Evolutionary conservation across 768 basidiomycete genomes (phyloP).

Genomic region (Auricularia sp.): DNA sequence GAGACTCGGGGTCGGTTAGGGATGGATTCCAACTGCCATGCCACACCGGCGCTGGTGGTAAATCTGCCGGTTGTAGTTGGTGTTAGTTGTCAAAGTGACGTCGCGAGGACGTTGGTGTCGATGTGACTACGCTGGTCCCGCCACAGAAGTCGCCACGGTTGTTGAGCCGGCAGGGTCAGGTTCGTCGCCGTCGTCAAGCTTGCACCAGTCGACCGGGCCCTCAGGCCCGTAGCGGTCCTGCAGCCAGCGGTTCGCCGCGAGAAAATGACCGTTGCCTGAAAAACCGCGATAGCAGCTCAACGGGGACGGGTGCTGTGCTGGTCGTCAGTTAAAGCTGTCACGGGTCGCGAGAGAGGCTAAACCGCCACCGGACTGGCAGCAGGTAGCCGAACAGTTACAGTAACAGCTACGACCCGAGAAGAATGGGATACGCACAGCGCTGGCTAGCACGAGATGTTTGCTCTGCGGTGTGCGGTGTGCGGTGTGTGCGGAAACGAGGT

Average conservation of each 20-base stretch:
- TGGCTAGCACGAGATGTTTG: conserved; percentile 72
- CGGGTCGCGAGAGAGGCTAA: background rate
- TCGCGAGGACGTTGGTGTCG: too few relatives aligned
- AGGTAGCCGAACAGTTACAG: background rate
- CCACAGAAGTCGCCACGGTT: background rate
- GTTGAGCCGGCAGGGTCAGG: background rate
- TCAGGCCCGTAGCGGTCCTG: conserved; percentile 63
- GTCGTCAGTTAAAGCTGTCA: conserved; percentile 21
- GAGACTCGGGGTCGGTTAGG: too few relatives aligned
- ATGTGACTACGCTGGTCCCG: too few relatives aligned
- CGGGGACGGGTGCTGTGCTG: conserved; percentile 75
- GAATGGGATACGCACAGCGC: conserved; percentile 43
- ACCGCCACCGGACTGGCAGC: background rate
- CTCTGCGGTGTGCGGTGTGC: conserved; percentile 27
- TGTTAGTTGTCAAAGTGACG: too few relatives aligned
- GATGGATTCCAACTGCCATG: too few relatives aligned
- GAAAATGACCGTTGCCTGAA: conserved; percentile 84
- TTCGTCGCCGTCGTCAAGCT: conserved; percentile 18
- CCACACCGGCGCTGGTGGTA: too few relatives aligned
- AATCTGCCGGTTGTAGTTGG: too few relatives aligned
- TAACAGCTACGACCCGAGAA: background rate
- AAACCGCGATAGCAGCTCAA: conserved; percentile 70
- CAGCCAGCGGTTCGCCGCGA: conserved; percentile 79
- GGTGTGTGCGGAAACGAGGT: background rate
- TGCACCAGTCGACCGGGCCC: conserved; percentile 67